These are phyloP conservation scores for Starmerella potacharoeniae DNA, from an alignment of 805 yeast species.

Conservation along the genomic window DNA sequence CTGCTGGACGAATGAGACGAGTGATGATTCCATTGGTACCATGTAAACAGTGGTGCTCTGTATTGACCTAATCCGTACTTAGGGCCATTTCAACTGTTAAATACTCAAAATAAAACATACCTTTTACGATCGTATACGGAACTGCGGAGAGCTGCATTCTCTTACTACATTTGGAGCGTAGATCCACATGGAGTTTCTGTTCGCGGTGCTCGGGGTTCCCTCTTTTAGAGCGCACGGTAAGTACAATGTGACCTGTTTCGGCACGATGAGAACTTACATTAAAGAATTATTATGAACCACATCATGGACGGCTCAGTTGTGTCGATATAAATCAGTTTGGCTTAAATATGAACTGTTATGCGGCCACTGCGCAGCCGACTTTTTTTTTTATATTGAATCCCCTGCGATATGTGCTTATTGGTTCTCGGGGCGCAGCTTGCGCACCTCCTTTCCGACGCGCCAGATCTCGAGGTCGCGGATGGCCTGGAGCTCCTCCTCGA, in stretches of 20 bases:
- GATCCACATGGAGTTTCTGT: too few relatives aligned
- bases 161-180: too few relatives aligned
- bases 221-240: too few relatives aligned
- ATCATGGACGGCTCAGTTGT: too few relatives aligned
- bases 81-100: too few relatives aligned
- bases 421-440: conserved; percentile 99
- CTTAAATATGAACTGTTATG: neutral
- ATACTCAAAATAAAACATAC: too few relatives aligned
- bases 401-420: conserved; percentile 37
- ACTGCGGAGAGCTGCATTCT: too few relatives aligned
- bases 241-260: too few relatives aligned
- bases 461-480: conserved; percentile 99
- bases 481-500: conserved; percentile 82
- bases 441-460: conserved; percentile 98
- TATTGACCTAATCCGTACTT: neutral
- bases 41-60: neutral
- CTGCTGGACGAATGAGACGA: neutral
- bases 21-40: neutral
- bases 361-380: neutral
- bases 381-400: neutral
- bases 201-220: too few relatives aligned
- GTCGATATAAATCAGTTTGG: neutral
- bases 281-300: too few relatives aligned
- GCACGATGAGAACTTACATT: too few relatives aligned
- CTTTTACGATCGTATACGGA: too few relatives aligned